These are phyloP conservation scores for Cyberlindnera samutprakarnensis DNA, from an alignment of 805 yeast species.

Conservation along the genomic window DNA sequence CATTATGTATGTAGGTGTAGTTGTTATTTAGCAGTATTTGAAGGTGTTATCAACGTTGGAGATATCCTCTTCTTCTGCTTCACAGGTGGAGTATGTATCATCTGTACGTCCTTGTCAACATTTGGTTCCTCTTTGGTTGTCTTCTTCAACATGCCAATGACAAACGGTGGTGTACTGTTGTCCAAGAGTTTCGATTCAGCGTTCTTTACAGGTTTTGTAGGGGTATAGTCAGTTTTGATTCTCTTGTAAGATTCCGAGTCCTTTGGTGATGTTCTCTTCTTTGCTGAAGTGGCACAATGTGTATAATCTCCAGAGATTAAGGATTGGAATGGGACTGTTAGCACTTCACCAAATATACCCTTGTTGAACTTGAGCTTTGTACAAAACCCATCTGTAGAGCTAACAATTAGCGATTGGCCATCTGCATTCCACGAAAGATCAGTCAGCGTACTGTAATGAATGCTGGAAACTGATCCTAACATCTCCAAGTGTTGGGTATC, in stretches of 20 bases:
- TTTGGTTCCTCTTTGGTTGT: too few relatives aligned
- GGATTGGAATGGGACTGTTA: slow-evolving; percentile 21
- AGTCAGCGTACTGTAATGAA: slow-evolving; percentile 85
- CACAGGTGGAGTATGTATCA: slow-evolving; percentile 7
- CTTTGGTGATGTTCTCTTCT: neutral
- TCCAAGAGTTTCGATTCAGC: too few relatives aligned
- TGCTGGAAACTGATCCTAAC: slow-evolving; percentile 63
- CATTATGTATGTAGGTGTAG: neutral
- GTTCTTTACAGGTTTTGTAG: slow-evolving; percentile 4
- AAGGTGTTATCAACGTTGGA: slow-evolving; percentile 7
- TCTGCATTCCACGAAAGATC: slow-evolving; percentile 81
- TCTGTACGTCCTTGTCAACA: neutral
- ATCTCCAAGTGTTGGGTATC: slow-evolving; percentile 71
- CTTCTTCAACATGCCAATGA: slow-evolving; percentile 1
- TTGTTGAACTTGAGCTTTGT: slow-evolving; percentile 52
- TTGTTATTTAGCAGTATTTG: neutral
- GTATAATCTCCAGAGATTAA: slow-evolving; percentile 5
- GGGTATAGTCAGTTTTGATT: neutral
- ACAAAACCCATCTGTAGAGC: slow-evolving; percentile 92
- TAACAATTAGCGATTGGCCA: slow-evolving; percentile 61
- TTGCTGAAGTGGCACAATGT: neutral
- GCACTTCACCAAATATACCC: slow-evolving; percentile 48
- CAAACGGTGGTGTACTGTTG: slow-evolving; percentile 1
- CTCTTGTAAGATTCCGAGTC: neutral
- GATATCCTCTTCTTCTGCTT: slow-evolving; percentile 25